Percentiles rank a stretch among this genome's conserved stretches.
Conservation (phyloP, 164 flowering plant species). For the Chloranthus sessilifolius region DNA sequence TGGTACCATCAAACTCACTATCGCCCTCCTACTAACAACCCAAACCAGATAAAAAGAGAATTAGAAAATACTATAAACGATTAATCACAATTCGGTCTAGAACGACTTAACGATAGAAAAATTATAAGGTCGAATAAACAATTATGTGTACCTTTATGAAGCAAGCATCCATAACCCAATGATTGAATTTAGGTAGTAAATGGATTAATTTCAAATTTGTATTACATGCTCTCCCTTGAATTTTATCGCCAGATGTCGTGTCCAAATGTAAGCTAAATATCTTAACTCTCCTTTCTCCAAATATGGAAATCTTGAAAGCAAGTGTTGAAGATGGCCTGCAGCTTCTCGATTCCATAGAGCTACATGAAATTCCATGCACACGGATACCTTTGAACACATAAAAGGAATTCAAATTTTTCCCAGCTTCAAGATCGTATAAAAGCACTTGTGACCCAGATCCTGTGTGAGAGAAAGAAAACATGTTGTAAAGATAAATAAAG, state of each 20-base stretch:
- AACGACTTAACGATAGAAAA: too few species aligned
- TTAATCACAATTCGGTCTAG: not conserved
- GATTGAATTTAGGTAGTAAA: conserved; percentile 54
- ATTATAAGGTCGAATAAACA: not conserved
- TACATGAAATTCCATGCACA: conserved; percentile 69
- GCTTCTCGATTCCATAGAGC: conserved; percentile 11
- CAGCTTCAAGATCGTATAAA: conserved; percentile 48
- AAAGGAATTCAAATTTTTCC: conserved; percentile 39
- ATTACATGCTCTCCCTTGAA: conserved; percentile 6
- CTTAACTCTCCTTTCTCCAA: conserved; percentile 78
- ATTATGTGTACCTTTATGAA: conserved; percentile 66
- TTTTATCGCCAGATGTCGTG: conserved; percentile 5
- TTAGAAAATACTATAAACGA: not conserved
- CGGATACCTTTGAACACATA: conserved; percentile 76
- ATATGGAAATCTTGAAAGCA: conserved; percentile 45
- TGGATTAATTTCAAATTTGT: conserved; percentile 34
- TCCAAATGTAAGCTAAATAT: conserved; percentile 36
- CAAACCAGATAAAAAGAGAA: conserved; percentile 10
- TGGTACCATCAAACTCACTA: conserved; percentile 14
- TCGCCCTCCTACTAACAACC: conserved; percentile 28
- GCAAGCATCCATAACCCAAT: conserved; percentile 85
- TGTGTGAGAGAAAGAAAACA: conserved; percentile 17
- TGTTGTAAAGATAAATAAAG: not conserved
- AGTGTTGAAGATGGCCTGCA: conserved; percentile 16
- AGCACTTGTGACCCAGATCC: conserved; percentile 85